Base-by-base conservation (phyloP, 169 alveolate genomes). In the Perkinsus olseni region DNA sequence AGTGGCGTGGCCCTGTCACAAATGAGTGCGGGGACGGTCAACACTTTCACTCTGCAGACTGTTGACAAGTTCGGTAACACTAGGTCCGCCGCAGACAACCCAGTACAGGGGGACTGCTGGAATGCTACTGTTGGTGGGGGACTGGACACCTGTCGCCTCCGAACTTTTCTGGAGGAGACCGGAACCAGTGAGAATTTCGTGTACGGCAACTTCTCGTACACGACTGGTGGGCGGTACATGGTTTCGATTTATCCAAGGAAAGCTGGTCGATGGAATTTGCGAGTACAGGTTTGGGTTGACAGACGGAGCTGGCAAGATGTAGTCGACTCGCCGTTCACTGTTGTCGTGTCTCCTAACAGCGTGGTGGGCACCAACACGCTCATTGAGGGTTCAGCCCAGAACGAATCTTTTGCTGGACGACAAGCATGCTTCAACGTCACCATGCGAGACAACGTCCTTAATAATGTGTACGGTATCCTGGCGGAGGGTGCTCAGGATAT, bases 401-500 rank as follows among this genome's bases (percentile, higher is more conserved):
- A 0, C 38, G 93, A 62, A 28, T 48, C 82, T 24, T 51, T 34
- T 28, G 93, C 93, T 24, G 93, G 93, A 11, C 38, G 39, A 24
- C 34, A 31, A 74, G 93, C 82, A 1, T 51, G 93, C 38, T 91
- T 91, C 39, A 91, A 91, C 39, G 93, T 91, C 37, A 91, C 93
- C 36, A 31, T 91, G 74, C 93, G 93, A 38, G 93, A 91, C 39
- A 91, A 11, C 24, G 82, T 62, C 8, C 17, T 62, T 4, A 91
- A 91, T 37, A 91, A 91, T 74, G 62, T 39, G 38, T 51, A 48
- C 31, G 62, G 74, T 6, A 34, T 39, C 40, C 24, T 91, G 13
- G 48, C 93, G 39, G 93, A 91, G 74, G 93, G 93, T 4, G 82
- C 82, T 62, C 82, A 91, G 93, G 93, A 91, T n/a, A 74, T 91